Conservation (phyloP, 2,329 filamentous ascomycete species). For the Elsinoe australis region DNA sequence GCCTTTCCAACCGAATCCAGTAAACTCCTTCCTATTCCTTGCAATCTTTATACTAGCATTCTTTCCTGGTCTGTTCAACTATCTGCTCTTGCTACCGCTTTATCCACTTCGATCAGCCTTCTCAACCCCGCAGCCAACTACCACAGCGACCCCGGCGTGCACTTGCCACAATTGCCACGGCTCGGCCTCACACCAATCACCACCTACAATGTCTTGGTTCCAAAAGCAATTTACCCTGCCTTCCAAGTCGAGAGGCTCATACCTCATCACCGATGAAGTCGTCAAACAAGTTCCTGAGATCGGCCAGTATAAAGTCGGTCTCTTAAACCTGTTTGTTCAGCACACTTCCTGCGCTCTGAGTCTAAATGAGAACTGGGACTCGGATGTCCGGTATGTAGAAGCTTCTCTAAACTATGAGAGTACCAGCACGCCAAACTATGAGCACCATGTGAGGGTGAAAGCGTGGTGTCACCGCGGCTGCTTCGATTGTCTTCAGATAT, state of each 20-base stretch:
- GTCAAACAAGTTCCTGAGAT: conserved; percentile 68
- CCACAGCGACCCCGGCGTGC: conserved; percentile 26
- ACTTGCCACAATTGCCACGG: conserved; percentile 29
- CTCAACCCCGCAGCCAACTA: conserved; percentile 27
- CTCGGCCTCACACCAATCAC: conserved; percentile 22
- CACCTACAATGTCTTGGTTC: conserved; percentile 54
- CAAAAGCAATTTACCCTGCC: conserved; percentile 82
- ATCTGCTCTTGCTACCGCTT: conserved; percentile 32
- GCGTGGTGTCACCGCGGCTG: no score
- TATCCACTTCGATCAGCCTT: conserved; percentile 23
- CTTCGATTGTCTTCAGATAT: neutral
- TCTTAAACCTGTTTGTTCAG: conserved; percentile 87
- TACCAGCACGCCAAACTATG: no score
- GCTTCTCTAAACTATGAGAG: no score
- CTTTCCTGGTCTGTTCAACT: conserved; percentile 42
- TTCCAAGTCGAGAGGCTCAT: conserved; percentile 68
- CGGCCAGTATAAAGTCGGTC: conserved; percentile 70
- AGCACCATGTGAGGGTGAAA: no score
- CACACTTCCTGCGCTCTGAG: conserved; percentile 88
- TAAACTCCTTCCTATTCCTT: conserved; percentile 41
- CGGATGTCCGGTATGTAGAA: conserved; percentile 59
- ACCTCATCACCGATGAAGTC: conserved; percentile 79
- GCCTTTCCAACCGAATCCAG: conserved; percentile 25
- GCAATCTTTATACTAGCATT: conserved; percentile 44
- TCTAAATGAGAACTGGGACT: conserved; percentile 86